Percentiles rank a stretch among this genome's conserved stretches.
Conservation (phyloP, 805 yeast genomes). For the Kuraishia borneana region DNA sequence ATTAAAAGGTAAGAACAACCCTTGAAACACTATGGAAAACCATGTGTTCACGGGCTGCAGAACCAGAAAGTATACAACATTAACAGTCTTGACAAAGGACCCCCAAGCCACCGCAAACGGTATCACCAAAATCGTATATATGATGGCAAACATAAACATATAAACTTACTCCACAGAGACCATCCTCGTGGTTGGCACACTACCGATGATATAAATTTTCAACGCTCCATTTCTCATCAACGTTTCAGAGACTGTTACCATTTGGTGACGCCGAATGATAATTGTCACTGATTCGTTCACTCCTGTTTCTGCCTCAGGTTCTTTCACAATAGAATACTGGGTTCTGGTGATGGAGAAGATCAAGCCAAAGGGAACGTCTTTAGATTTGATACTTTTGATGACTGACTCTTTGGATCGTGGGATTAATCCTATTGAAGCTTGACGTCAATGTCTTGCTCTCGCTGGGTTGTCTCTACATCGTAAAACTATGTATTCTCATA, state of each 20-base stretch:
- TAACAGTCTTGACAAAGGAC: slow-evolving; percentile 1
- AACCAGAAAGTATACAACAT: neutral
- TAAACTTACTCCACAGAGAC: too few relatives aligned
- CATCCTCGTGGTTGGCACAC: too few relatives aligned
- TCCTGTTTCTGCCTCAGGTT: slow-evolving; percentile 59
- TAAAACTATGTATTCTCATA: neutral
- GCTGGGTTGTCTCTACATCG: neutral
- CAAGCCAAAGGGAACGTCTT: slow-evolving; percentile 30
- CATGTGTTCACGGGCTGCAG: neutral
- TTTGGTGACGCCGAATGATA: too few relatives aligned
- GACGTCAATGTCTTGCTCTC: too few relatives aligned
- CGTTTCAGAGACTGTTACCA: too few relatives aligned
- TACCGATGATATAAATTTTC: too few relatives aligned
- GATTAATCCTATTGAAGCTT: too few relatives aligned
- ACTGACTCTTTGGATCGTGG: slow-evolving; percentile 35
- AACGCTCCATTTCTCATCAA: too few relatives aligned
- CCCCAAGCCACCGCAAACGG: slow-evolving; percentile 7
- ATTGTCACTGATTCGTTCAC: too few relatives aligned
- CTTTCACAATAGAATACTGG: slow-evolving; percentile 40
- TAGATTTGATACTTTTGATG: slow-evolving; percentile 34
- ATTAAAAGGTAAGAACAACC: neutral
- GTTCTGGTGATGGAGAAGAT: slow-evolving; percentile 55
- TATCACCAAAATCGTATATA: too few relatives aligned
- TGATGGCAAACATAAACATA: too few relatives aligned
- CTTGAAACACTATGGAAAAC: neutral